A percentile compares a stretch with the other conserved stretches of the same genome.
phyloP scores from a whole-genome alignment of 208 protist species.

The Wallacemonas sp. region DNA sequence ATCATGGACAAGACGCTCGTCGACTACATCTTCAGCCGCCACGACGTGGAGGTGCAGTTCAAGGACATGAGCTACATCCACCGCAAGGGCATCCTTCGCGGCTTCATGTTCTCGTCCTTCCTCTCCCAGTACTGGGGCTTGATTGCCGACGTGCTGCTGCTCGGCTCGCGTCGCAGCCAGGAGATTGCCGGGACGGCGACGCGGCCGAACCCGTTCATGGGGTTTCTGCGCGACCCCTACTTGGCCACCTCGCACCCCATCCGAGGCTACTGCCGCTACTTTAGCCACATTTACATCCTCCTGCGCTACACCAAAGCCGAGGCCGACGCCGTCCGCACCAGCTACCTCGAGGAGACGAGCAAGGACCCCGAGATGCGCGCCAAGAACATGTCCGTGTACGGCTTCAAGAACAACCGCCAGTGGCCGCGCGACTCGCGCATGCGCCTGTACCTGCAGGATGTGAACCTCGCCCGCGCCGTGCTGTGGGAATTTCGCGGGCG shows the following conservation, averaged over 20 bases:
- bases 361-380: conserved; percentile 95
- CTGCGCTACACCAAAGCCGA: conserved; percentile 98
- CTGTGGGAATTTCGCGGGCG: conserved; percentile 99
- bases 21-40: conserved; percentile 99
- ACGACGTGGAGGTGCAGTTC: conserved; percentile 99
- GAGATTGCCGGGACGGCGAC: conserved; percentile 98
- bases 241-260: conserved; percentile 98
- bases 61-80: conserved; percentile 99
- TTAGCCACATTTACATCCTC: conserved; percentile 98
- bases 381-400: conserved; percentile 99
- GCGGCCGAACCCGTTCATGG: conserved; percentile 98
- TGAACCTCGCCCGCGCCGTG: conserved; percentile 99
- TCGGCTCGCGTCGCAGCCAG: conserved; percentile 97
- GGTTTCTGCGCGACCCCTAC: conserved; percentile 92
- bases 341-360: conserved; percentile 99
- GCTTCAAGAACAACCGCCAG: conserved; percentile 99
- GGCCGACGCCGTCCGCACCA: conserved; percentile 98
- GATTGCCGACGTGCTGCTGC: conserved; percentile 98
- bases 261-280: conserved; percentile 98
- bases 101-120: conserved; percentile 99
- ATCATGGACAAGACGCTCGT: conserved; percentile 99
- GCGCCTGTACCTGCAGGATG: conserved; percentile 99
- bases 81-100: conserved; percentile 98
- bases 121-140: conserved; percentile 99
- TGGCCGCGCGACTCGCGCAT: conserved; percentile 99